Evolutionary conservation across 2,329 filamentous ascomycete species (phyloP).

Genomic region (Cladosporium sphaerospermum): DNA sequence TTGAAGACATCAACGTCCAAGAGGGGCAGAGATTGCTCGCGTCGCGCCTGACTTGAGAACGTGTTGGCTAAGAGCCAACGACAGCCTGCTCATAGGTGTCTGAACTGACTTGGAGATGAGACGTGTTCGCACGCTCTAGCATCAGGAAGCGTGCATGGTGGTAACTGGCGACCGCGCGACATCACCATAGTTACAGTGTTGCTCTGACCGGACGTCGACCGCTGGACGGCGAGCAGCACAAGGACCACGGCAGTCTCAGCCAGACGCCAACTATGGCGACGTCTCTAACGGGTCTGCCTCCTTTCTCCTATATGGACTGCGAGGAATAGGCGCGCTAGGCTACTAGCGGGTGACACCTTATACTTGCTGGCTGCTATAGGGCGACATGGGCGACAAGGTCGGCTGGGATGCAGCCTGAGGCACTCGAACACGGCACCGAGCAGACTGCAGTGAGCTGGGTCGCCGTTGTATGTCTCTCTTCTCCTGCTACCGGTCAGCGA

Average conservation of each 20-base stretch:
- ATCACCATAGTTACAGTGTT: conserved; percentile 5
- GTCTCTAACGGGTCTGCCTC: background rate
- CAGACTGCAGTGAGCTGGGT: background rate
- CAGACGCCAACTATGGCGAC: background rate
- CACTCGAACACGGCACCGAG: background rate
- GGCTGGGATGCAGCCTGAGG: background rate
- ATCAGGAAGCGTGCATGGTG: too few relatives aligned
- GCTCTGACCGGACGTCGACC: background rate
- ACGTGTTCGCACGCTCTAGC: too few relatives aligned
- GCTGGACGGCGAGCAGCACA: background rate
- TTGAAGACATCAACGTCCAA: background rate
- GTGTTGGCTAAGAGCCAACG: too few relatives aligned
- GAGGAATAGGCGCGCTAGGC: conserved; percentile 1
- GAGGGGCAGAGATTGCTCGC: conserved; percentile 1
- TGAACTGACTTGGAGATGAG: too few relatives aligned
- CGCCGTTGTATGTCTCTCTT: conserved; percentile 6
- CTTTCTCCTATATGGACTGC: background rate
- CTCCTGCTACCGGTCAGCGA: conserved; percentile 3
- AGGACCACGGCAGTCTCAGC: background rate
- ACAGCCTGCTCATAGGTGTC: too few relatives aligned
- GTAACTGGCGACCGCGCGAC: background rate
- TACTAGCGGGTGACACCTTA: background rate
- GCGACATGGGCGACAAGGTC: background rate
- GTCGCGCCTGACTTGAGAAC: background rate
- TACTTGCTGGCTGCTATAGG: background rate